Evolutionary conservation across 257 asterid species (phyloP), one percentile per base, ranked within the genome.

Genomic region (Mentha longifolia): DNA sequence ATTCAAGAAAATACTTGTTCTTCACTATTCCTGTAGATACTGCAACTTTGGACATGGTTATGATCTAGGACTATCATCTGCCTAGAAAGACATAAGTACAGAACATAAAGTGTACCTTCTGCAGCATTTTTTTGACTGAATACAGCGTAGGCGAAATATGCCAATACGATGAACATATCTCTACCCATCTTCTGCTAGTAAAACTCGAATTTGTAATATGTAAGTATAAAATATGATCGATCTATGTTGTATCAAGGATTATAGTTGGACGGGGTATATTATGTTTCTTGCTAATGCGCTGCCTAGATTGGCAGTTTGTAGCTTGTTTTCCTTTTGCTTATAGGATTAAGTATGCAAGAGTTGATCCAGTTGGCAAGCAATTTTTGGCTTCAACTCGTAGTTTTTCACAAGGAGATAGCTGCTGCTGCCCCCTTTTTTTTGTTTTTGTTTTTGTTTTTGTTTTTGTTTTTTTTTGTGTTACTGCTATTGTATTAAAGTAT

Each of bases 331-430:
- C n/a, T 33, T 42, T 62, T 52, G 66, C 54, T 76, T 69, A 54
- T 69, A 76, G 80, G 75, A 62, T 62, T 33, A 33, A 25, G 46
- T 65, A 0, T 74, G 72, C 78, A 72, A 39, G 71, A 39, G 47
- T 46, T 3, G 61, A 10, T 33, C 51, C 72, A 19, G 51, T 67
- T 1, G 72, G 35, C 72, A 67, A 55, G 47, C 46, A 31, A 51
- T 7, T 7, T 7, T 3, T 1, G 61, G 37, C 61, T 55, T 55
- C 35, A 25, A 55, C 37, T 22, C 13, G 75, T 31, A 28, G 30
- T 25, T 57, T 30, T 6, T 70, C 46, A 59, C 61, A 19, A 30
- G 69, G 67, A 19, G 35, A 15, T 50, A 5, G 54, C 41, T 33
- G 69, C 61, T 9, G 67, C 35, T 15, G 57, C 11, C 11, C 22